A percentile compares a stretch with the other conserved stretches of the same genome.
Conservation (phyloP, 345 rosid genomes). For the Eucalyptus sp. region DNA sequence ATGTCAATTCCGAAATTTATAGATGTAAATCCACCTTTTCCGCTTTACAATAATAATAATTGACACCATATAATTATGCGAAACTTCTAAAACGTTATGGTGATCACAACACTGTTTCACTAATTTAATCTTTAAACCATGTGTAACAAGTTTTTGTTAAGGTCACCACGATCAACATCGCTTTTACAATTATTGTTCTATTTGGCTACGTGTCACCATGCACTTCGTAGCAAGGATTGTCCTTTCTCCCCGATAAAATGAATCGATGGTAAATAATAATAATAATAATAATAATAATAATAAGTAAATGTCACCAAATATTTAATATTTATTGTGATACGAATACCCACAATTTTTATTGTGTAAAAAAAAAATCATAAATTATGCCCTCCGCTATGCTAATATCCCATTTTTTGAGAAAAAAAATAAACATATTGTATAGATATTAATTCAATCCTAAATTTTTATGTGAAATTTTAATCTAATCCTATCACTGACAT, state of each 20-base stretch:
- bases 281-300: too few relatives aligned
- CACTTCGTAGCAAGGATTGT: not conserved
- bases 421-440: too few relatives aligned
- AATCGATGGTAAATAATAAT: too few relatives aligned
- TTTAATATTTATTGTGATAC: too few relatives aligned
- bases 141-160: not conserved
- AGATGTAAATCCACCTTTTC: not conserved
- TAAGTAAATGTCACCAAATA: too few relatives aligned
- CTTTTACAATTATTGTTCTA: not conserved
- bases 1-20: not conserved
- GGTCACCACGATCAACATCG: not conserved
- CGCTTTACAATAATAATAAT: not conserved
- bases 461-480: fast-evolving
- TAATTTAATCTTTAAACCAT: not conserved
- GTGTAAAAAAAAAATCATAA: too few relatives aligned
- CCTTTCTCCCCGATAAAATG: too few relatives aligned
- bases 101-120: not conserved
- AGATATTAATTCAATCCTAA: not conserved
- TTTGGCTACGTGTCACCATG: not conserved
- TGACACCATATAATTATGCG: not conserved
- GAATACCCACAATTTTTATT: too few relatives aligned
- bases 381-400: too few relatives aligned
- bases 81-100: not conserved
- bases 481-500: fast-evolving
- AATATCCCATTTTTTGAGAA: too few relatives aligned